Evolutionary conservation across 2,329 filamentous ascomycete genomes (phyloP).

Genomic region (Colletotrichum paranaense): DNA sequence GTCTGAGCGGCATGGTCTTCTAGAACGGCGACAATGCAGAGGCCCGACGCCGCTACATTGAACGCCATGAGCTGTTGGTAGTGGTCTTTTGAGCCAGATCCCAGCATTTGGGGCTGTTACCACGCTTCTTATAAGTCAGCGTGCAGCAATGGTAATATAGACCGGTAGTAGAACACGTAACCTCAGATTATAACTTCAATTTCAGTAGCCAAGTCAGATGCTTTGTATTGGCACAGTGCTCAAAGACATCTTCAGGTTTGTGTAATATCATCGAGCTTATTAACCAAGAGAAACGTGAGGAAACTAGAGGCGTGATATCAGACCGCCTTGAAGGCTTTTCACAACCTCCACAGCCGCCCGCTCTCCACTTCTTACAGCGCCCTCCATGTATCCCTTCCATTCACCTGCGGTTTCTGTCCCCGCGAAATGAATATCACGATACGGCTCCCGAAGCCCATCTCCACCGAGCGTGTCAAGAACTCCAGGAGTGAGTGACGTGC

Average conservation of each 20-base stretch:
- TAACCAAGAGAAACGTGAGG: too few species aligned
- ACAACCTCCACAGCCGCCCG: conserved; percentile 59
- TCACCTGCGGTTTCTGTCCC: conserved; percentile 64
- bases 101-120: too few species aligned
- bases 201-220: too few species aligned
- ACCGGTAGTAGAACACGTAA: too few species aligned
- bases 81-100: too few species aligned
- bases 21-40: not conserved
- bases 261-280: too few species aligned
- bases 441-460: conserved; percentile 46
- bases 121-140: too few species aligned
- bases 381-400: conserved; percentile 71
- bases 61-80: not conserved
- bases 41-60: too few species aligned
- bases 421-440: conserved; percentile 54
- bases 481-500: conserved; percentile 49
- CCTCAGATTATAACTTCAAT: too few species aligned
- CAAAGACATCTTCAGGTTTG: too few species aligned
- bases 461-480: conserved; percentile 47
- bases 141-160: too few species aligned
- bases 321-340: not conserved
- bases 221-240: too few species aligned
- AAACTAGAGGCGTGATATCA: conserved; percentile 17
- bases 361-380: conserved; percentile 62
- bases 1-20: not conserved